Percentiles rank a stretch among this genome's conserved stretches.
Conservation (phyloP, 1,139 yeast genomes). For the Suhomyces taliae region DNA sequence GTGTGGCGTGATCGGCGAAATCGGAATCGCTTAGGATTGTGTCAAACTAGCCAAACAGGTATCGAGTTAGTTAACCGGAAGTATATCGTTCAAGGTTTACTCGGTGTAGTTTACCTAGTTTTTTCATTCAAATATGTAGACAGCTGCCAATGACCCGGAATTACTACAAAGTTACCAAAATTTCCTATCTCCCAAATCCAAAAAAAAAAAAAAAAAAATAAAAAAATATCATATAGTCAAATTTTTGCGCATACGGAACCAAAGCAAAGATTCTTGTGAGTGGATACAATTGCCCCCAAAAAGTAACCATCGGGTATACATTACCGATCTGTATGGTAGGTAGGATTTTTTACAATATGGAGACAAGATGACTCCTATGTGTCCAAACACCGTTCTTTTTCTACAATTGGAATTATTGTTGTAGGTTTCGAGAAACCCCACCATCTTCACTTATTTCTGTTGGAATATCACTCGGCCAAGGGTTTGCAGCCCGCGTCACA, state of each 20-base stretch:
- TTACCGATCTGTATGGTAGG: background rate
- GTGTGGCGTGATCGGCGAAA: conserved; percentile 8
- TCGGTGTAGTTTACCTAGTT: background rate
- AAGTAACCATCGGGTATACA: background rate
- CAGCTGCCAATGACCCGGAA: background rate
- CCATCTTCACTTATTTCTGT: background rate
- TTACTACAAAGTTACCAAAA: too few species aligned
- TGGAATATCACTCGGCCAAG: conserved; percentile 1
- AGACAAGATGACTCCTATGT: background rate
- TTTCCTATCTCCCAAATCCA: too few species aligned
- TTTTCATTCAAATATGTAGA: background rate
- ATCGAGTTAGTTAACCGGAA: background rate
- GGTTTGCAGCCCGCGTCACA: background rate
- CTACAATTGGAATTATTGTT: background rate
- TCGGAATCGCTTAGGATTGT: background rate
- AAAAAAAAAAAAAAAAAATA: background rate
- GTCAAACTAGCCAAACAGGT: background rate
- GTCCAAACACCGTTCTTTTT: background rate
- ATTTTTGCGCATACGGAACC: too few species aligned
- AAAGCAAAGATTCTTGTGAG: too few species aligned
- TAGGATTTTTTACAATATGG: background rate
- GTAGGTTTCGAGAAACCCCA: background rate
- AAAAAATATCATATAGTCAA: background rate
- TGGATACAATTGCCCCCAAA: too few species aligned
- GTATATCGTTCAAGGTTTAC: too few species aligned